Percentiles rank a stretch among this genome's conserved stretches.
These are phyloP conservation scores for Naganishia sp. DNA, from an alignment of 1,284 basidiomycete species.

Conservation along the genomic window DNA sequence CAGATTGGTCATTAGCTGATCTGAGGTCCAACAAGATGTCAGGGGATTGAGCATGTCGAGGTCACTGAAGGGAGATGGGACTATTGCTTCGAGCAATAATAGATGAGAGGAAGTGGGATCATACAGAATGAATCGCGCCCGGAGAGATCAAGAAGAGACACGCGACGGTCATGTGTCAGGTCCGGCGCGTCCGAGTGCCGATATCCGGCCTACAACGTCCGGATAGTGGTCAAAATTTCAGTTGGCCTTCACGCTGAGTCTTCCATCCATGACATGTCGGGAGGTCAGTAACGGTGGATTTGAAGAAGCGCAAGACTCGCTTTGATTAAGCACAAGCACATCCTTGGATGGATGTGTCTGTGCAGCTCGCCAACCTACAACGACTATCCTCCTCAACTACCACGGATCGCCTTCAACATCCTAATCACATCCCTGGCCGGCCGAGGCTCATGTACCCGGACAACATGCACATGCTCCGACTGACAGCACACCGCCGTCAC, in stretches of 20 bases:
- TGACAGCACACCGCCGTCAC: slow-evolving; percentile 74
- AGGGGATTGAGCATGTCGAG: slow-evolving; percentile 7
- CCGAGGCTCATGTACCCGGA: slow-evolving; percentile 81
- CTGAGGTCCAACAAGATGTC: slow-evolving; percentile 9
- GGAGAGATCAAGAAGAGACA: too few species aligned
- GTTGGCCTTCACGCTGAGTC: too few species aligned
- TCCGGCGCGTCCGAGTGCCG: too few species aligned
- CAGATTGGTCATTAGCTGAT: not conserved
- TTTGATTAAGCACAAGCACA: too few species aligned
- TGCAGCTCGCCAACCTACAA: not conserved
- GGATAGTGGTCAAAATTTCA: too few species aligned
- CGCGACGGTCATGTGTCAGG: too few species aligned
- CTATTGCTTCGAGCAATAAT: not conserved
- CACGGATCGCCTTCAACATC: slow-evolving; percentile 58
- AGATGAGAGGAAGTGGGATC: not conserved
- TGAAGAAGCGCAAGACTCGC: too few species aligned
- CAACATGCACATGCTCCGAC: slow-evolving; percentile 66
- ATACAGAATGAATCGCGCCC: too few species aligned
- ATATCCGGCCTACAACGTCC: too few species aligned
- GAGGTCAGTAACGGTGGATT: too few species aligned
- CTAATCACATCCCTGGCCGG: slow-evolving; percentile 66
- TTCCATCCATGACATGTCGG: too few species aligned
- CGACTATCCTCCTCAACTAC: slow-evolving; percentile 16
- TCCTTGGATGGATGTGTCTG: not conserved
- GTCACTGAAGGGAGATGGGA: not conserved